Percentiles rank a stretch among this genome's conserved stretches.
phyloP scores from a whole-genome alignment of 139 green algal genomes.

The Diplosphaera chodatii region DNA sequence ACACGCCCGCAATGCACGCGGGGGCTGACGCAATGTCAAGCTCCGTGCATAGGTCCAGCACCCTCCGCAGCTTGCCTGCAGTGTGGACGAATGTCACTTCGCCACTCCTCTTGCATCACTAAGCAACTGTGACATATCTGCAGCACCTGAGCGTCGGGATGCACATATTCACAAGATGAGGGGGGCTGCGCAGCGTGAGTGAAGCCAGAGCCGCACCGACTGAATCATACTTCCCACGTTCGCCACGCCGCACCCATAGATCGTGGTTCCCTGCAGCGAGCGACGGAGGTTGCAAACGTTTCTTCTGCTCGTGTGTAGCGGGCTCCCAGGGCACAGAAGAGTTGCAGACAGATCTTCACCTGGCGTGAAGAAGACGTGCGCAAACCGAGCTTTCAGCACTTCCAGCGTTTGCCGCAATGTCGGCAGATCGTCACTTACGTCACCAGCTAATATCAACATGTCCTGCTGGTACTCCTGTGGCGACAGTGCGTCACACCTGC shows the following conservation, averaged over 20 bases:
- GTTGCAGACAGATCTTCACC: too few relatives aligned
- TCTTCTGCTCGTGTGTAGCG: too few relatives aligned
- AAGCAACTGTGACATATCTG: too few relatives aligned
- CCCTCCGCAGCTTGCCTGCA: slow-evolving; percentile 20
- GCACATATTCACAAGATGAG: too few relatives aligned
- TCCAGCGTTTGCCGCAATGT: slow-evolving; percentile 41
- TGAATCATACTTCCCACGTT: slow-evolving; percentile 17
- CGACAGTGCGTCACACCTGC: slow-evolving; percentile 16
- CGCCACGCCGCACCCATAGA: slow-evolving; percentile 45
- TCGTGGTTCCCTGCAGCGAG: slow-evolving; percentile 77
- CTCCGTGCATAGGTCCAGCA: slow-evolving; percentile 44
- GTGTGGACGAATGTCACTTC: too few relatives aligned
- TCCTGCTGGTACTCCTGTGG: slow-evolving; percentile 17
- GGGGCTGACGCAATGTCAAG: slow-evolving; percentile 45
- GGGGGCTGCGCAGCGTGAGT: too few relatives aligned
- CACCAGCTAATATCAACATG: slow-evolving; percentile 65
- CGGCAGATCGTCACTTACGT: slow-evolving; percentile 58
- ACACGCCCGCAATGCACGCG: slow-evolving; percentile 31
- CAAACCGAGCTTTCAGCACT: slow-evolving; percentile 31
- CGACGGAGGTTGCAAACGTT: too few relatives aligned
- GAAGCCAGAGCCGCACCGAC: too few relatives aligned
- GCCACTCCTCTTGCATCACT: too few relatives aligned
- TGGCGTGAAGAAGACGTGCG: slow-evolving; percentile 55
- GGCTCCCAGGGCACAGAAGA: too few relatives aligned
- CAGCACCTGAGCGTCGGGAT: too few relatives aligned